Evolutionary conservation across 2,329 filamentous ascomycete species (phyloP), one percentile per base, ranked within the genome.

Genomic region (Trichophaea hybrida): DNA sequence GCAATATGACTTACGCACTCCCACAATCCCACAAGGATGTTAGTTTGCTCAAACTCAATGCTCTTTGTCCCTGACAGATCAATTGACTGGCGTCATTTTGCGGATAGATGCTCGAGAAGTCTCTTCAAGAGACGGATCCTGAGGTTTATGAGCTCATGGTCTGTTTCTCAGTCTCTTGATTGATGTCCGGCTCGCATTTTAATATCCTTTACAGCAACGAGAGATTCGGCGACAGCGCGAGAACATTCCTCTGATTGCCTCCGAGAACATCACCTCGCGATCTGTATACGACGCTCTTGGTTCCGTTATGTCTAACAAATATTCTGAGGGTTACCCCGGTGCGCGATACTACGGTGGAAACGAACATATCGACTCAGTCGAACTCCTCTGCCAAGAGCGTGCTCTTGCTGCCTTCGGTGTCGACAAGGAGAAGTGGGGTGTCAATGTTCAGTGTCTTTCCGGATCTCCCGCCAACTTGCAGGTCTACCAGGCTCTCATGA

Each of bases 321-420:
- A 98, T 82, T 96, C 89, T 15, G 93, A 98, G 80, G 93, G 93
- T 67, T 95, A 95, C 75, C 93, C 93, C 68, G 93, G 93, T 73
- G 93, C 93, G 70, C 85, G 93, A 75, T 98, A 98, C 82, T 98
- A 98, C 72, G 93, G 93, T 72, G 93, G 93, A 72, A 98, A 98
- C 79, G 86, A 98, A 80, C 88, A 93, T 80, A 98, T 98, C 68
- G 93, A 98, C 75, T 80, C 88, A 75, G 89, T 96, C 70, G 93
- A 98, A 81, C 80, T 86, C 68, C 85, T 93, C 63, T 98, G 93
- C 81, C 93, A 98, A 79, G 80, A 83, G 74, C 86, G 93, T 76
- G 93, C 93, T 67, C 85, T 98, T 65, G 81, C 88, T 76, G 85
- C 90, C 61, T 98, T 97, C 79, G 81, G 88, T 72, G 76, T 94